Evolutionary conservation across 257 asterid genomes (phyloP), one percentile per base, ranked within the genome.

Genomic region (Avicennia marina): DNA sequence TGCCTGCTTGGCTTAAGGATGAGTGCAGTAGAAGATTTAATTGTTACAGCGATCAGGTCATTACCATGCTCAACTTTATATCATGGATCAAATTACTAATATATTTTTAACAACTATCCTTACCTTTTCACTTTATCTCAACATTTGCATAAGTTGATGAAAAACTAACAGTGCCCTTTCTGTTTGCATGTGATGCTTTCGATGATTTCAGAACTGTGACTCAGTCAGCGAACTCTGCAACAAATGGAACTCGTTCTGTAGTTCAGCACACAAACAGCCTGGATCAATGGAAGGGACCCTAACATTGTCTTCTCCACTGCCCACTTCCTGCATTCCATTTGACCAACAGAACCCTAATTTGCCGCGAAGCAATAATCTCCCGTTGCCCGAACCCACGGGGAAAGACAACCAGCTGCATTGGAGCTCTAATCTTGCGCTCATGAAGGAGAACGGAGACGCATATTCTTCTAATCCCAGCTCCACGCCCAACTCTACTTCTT

Each of bases 1-100:
- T 88, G 59, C 96, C 96, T 49, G 67, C 78, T 49, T 89, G 97
- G 97, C 95, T 86, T 15, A 83, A 71, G 63, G 79, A 79, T 42
- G 91, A 85, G 53, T 12, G 34, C 17, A 68, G 72, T 31, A 66
- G 46, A 74, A 67, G 84, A 64, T 70, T 64, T 11, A 60, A 13
- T 27, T 33, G 56, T 46, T 62, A 39, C 68, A 72, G 58, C 60
- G 51, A 82, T 64, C 79, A 83, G 86, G 82, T 83, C 34, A 1
- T 0, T 34, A 36, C 2, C n/a, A n/a, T n/a, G n/a, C 9, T 36
- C 10, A 36, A 5, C 2, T 5, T 36, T 1, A 8, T 11, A 5
- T 5, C 41, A 4, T 36, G 2, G 10, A 36, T 36, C 0, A 36
- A 7, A 5, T 36, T 36, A 36, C 3, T 36, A 36, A 11, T 36